Evolutionary conservation across 257 asterid genomes (phyloP).

Genomic region (Galeopsis tetrahit): DNA sequence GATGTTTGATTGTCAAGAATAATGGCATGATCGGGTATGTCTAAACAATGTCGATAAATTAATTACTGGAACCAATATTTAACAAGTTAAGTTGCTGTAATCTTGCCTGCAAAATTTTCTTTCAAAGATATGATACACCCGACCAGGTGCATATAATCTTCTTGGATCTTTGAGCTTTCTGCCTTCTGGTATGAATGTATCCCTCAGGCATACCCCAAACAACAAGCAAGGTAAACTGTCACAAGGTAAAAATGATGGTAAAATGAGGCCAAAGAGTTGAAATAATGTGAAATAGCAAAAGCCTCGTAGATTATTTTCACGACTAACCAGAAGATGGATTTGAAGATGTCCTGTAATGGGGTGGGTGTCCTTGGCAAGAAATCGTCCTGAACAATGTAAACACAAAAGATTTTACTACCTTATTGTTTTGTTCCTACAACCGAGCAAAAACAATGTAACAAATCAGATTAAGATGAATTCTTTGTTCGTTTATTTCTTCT

Average conservation of each 20-base stretch:
- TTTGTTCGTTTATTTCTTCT: background rate
- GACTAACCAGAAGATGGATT: slow-evolving; percentile 86
- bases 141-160: slow-evolving; percentile 92
- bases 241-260: slow-evolving; percentile 50
- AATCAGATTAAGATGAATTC: background rate
- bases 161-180: slow-evolving; percentile 94
- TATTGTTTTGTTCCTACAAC: background rate
- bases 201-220: slow-evolving; percentile 86
- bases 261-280: slow-evolving; percentile 29
- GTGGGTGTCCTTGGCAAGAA: slow-evolving; percentile 96
- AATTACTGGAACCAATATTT: background rate
- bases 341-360: slow-evolving; percentile 92
- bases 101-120: slow-evolving; percentile 90
- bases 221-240: slow-evolving; percentile 96
- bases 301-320: slow-evolving; percentile 21
- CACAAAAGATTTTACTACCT: slow-evolving; percentile 14
- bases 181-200: slow-evolving; percentile 92
- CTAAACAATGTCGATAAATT: background rate
- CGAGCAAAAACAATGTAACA: background rate
- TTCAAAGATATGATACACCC: slow-evolving; percentile 92
- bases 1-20: background rate
- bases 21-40: background rate
- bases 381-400: slow-evolving; percentile 69
- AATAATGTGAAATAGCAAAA: slow-evolving; percentile 13
- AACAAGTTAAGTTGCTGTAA: background rate